Evolutionary conservation across 306 rosid species (phyloP), one percentile per base, ranked within the genome.

Genomic region (Casuarina equisetifolia): DNA sequence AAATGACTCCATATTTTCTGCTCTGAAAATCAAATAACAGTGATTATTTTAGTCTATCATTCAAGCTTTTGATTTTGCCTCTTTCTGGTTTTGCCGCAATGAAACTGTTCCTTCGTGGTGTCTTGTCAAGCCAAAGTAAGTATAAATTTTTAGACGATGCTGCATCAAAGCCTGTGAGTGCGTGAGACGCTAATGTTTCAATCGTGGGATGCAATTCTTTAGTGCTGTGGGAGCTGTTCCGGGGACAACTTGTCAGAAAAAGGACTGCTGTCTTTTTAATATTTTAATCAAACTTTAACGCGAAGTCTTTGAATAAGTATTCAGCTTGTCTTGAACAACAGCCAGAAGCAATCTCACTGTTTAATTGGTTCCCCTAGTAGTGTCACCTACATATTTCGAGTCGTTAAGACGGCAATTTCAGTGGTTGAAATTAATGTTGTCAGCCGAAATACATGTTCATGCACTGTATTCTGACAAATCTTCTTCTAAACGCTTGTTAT

Each of bases 401-500:
- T 78, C 79, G 90, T 81, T 86, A 81, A 81, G 81, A 40, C 8
- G 89, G 80, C 85, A 78, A 81, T 83, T 81, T 42, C 57, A 77
- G 79, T 74, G 53, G 90, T 76, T 86, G 77, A 79, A 79, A 70
- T 81, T 78, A 76, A 79, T 68, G 74, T 70, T 67, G 36, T 17
- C 71, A 40, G 73, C 75, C 85, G n/a, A 4, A 67, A 80, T 25
- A 68, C 76, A 20, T 77, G 54, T 39, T 49, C 12, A 48, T 83
- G 6, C 53, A 61, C 48, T 70, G 36, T 43, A 35, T 52, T 68
- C 63, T 77, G 49, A 25, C 73, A n/a, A 25, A 25, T 25, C 32
- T 25, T 25, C 32, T 25, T 25, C 32, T 25, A 25, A 25, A 25
- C 32, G 32, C 32, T 25, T 25, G 32, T 25, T 25, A 25, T 25